These are phyloP conservation scores for Phytophthora fragariae DNA, from an alignment of 352 stramenopile genomes.

Conservation along the genomic window DNA sequence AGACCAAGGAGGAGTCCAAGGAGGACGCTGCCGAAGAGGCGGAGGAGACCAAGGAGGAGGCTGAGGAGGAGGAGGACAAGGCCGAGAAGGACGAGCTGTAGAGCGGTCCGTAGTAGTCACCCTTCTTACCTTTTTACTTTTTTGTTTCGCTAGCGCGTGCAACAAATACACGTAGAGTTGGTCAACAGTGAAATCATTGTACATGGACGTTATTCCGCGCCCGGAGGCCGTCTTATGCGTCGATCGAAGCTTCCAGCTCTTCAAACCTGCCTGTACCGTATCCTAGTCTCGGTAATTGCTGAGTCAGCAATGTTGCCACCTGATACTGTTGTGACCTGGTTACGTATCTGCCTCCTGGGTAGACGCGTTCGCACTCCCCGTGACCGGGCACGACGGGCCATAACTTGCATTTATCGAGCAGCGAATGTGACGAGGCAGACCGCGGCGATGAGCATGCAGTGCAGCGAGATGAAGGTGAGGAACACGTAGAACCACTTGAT, in stretches of 20 bases:
- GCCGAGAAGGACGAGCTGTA: constrained; percentile 65
- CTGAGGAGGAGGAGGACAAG: constrained; percentile 29
- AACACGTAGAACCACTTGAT: constrained; percentile 88
- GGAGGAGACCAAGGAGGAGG: constrained; percentile 33
- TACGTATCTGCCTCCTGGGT: background rate
- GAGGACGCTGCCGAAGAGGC: constrained; percentile 58
- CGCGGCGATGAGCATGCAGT: constrained; percentile 65
- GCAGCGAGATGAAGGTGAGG: constrained; percentile 67
- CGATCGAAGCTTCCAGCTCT: background rate
- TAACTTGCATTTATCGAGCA: constrained; percentile 21
- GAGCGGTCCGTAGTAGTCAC: constrained; percentile 10
- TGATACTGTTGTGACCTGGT: background rate
- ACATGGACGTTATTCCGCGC: background rate
- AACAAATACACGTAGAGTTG: constrained; percentile 44
- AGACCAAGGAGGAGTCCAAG: constrained; percentile 15
- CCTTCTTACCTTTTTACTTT: constrained; percentile 39
- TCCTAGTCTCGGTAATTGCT: no score
- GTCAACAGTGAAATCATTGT: constrained; percentile 26
- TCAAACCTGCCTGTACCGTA: no score
- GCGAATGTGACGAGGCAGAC: constrained; percentile 52
- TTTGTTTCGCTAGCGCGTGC: constrained; percentile 38
- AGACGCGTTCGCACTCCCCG: no score
- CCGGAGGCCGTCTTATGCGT: background rate
- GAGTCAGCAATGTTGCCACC: background rate
- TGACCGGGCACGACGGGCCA: background rate